Evolutionary conservation across 2,329 filamentous ascomycete species (phyloP).

Genomic region (Bipolaris victoriae): DNA sequence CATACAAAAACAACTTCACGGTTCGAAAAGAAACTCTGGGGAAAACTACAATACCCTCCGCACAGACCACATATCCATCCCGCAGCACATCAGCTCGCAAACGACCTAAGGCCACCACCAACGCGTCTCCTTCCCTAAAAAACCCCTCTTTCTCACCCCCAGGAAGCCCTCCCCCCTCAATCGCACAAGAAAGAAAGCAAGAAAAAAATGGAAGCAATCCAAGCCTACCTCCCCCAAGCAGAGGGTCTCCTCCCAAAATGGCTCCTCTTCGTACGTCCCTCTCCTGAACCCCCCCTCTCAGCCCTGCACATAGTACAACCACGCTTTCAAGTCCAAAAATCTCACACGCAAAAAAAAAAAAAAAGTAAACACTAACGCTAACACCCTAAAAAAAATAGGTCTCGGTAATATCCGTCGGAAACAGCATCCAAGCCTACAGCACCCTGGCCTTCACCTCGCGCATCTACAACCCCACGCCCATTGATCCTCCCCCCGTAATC

Average conservation of each 20-base stretch:
- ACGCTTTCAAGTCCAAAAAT: not conserved
- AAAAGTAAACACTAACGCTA: not conserved
- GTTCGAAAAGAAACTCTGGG: too few species aligned
- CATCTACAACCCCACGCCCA: constrained; percentile 74
- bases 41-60: not conserved
- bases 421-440: constrained; percentile 81
- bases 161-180: not conserved
- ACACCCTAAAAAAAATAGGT: constrained; percentile 60
- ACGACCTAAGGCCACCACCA: not conserved
- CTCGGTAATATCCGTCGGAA: constrained; percentile 80
- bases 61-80: constrained; percentile 8
- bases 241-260: constrained; percentile 67
- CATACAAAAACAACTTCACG: too few species aligned
- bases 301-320: too few species aligned
- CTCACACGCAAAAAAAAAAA: not conserved
- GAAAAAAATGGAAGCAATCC: constrained; percentile 38
- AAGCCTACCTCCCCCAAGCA: constrained; percentile 52
- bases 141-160: not conserved
- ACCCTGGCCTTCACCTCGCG: constrained; percentile 84
- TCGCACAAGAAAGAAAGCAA: not conserved
- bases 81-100: constrained; percentile 2
- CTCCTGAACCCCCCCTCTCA: not conserved
- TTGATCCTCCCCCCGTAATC: constrained; percentile 44
- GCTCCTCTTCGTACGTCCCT: constrained; percentile 65
- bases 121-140: not conserved